Percentiles rank a stretch among this genome's conserved stretches.
Evolutionary conservation across 768 basidiomycete species (phyloP).

Genomic region (Trametes meyenii): DNA sequence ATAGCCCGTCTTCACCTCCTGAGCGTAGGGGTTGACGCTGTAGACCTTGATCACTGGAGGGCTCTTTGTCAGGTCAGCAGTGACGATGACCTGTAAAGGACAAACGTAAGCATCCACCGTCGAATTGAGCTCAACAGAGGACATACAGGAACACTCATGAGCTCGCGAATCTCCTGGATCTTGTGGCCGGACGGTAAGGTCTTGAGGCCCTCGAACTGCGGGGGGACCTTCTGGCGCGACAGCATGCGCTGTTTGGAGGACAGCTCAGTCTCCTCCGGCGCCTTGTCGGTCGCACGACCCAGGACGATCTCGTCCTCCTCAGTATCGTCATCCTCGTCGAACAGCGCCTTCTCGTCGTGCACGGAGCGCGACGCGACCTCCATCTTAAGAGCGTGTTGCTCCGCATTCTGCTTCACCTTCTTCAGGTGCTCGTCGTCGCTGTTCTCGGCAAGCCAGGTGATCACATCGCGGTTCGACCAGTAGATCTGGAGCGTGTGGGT

Average conservation of each 20-base stretch:
- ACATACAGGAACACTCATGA: conserved; percentile 91
- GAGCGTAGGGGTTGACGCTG: conserved; percentile 90
- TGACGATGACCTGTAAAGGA: conserved; percentile 78
- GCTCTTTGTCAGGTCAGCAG: conserved; percentile 93
- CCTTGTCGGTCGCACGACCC: conserved; percentile 52
- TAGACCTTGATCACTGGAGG: conserved; percentile 98
- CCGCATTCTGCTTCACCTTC: conserved; percentile 91
- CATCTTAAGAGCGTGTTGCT: conserved; percentile 90
- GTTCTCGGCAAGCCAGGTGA: conserved; percentile 92
- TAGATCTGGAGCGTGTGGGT: conserved; percentile 90
- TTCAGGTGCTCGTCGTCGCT: conserved; percentile 95
- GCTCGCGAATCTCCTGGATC: conserved; percentile 92
- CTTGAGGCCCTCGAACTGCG: conserved; percentile 84
- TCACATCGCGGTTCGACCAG: conserved; percentile 94
- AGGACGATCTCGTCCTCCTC: conserved; percentile 82
- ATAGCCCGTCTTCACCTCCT: conserved; percentile 44
- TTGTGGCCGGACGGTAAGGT: conserved; percentile 78
- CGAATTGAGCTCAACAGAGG: background rate
- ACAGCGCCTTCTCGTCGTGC: conserved; percentile 85
- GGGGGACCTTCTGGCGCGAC: conserved; percentile 75
- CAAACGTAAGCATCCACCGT: background rate
- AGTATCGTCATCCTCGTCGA: conserved; percentile 84
- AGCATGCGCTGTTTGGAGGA: conserved; percentile 72
- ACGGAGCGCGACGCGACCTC: conserved; percentile 84
- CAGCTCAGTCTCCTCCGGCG: conserved; percentile 51